Evolutionary conservation across 768 basidiomycete genomes (phyloP).

Genomic region (Lanmaoa rubissima): DNA sequence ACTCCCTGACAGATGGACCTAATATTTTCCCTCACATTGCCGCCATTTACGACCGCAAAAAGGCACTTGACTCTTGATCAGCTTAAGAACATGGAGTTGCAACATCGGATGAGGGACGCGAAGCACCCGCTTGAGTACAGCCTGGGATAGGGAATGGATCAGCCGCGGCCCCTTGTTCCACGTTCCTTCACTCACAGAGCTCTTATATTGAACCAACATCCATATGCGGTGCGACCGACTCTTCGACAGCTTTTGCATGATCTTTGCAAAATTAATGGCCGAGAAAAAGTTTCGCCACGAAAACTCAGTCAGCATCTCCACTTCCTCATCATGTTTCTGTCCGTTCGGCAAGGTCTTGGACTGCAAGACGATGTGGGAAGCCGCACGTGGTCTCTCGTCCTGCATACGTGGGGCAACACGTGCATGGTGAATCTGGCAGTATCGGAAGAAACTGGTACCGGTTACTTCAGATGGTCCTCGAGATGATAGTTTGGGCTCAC

Average conservation of each 20-base stretch:
- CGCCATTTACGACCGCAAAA: constrained; percentile 98
- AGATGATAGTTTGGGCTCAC: constrained; percentile 39
- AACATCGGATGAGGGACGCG: constrained; percentile 92
- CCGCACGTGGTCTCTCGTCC: constrained; percentile 61
- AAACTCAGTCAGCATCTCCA: constrained; percentile 91
- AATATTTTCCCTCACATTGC: constrained; percentile 61
- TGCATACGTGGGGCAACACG: constrained; percentile 58
- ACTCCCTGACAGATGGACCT: not conserved
- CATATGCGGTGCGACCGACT: constrained; percentile 91
- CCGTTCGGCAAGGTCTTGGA: constrained; percentile 66
- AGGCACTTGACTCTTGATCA: constrained; percentile 98
- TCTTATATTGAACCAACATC: constrained; percentile 97
- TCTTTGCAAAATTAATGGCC: constrained; percentile 94
- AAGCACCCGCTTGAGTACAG: constrained; percentile 91
- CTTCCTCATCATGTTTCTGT: constrained; percentile 76
- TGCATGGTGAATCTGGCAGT: constrained; percentile 79
- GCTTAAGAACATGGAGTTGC: constrained; percentile 91
- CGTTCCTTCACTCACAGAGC: constrained; percentile 63
- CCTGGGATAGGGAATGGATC: constrained; percentile 47
- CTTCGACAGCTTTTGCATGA: constrained; percentile 97
- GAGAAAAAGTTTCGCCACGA: constrained; percentile 99
- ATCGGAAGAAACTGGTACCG: constrained; percentile 84
- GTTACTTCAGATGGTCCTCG: constrained; percentile 6
- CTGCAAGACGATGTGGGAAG: constrained; percentile 58
- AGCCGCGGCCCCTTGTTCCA: not conserved